Conservation (phyloP, 345 rosid genomes). For the Turnera subulata region DNA sequence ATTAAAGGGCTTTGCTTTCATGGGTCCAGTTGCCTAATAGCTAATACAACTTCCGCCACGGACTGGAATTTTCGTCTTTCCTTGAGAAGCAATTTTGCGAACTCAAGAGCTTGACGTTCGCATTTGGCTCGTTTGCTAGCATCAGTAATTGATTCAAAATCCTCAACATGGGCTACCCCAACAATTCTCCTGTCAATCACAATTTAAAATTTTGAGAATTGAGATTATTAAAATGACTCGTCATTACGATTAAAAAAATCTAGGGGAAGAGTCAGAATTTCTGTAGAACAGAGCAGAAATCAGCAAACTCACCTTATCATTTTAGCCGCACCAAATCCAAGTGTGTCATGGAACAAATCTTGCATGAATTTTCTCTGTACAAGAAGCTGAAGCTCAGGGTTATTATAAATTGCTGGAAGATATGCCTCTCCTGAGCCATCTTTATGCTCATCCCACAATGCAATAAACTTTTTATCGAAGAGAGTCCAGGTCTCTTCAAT, state of each 20-base stretch:
- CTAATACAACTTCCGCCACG: slow-evolving; percentile 62
- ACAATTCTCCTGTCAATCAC: slow-evolving; percentile 70
- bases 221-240: no score
- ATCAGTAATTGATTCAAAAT: slow-evolving; percentile 79
- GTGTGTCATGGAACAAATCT: slow-evolving; percentile 73
- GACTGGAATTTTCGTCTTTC: slow-evolving; percentile 60
- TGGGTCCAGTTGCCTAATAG: slow-evolving; percentile 26
- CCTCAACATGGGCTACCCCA: slow-evolving; percentile 95
- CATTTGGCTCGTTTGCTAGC: slow-evolving; percentile 56
- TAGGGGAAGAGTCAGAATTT: no score
- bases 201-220: no score
- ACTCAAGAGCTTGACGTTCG: slow-evolving; percentile 64
- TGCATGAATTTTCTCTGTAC: slow-evolving; percentile 59
- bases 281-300: no score
- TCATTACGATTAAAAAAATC: no score
- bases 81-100: slow-evolving; percentile 66
- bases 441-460: slow-evolving; percentile 70
- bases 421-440: slow-evolving; percentile 88
- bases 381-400: slow-evolving; percentile 53
- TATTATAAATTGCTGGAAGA: slow-evolving; percentile 71
- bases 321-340: slow-evolving; percentile 95
- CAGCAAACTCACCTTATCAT: slow-evolving; percentile 63
- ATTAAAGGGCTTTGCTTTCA: slow-evolving; percentile 4
- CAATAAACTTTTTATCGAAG: slow-evolving; percentile 52
- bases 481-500: slow-evolving; percentile 75